phyloP scores from a whole-genome alignment of 441 rosid genomes.

The Pelargonium australe region DNA sequence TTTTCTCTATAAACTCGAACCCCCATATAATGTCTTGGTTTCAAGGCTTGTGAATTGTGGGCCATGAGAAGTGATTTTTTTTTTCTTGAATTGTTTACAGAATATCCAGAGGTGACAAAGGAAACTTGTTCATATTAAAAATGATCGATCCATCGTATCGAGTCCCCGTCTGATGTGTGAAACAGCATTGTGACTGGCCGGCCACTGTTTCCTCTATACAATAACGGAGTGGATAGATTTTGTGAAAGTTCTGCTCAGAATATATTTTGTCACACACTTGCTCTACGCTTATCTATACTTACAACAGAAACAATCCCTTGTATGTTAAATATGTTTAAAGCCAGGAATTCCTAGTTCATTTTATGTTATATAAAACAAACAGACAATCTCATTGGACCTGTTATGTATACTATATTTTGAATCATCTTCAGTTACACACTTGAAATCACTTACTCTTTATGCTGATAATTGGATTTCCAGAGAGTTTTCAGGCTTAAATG shows the following conservation, averaged over 20 bases:
- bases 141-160: conserved; percentile 83
- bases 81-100: conserved; percentile 29
- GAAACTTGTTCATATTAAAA: conserved; percentile 69
- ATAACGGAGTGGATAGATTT: background rate
- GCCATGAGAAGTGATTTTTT: background rate
- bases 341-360: background rate
- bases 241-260: conserved; percentile 1
- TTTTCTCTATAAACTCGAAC: background rate
- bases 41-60: background rate
- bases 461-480: too few species aligned
- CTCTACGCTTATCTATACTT: background rate
- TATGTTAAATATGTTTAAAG: background rate
- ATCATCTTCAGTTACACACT: too few species aligned
- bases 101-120: conserved; percentile 83
- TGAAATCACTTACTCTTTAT: too few species aligned
- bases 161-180: conserved; percentile 29
- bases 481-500: too few species aligned
- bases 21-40: background rate
- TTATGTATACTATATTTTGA: too few species aligned
- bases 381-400: too few species aligned
- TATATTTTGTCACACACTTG: background rate
- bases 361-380: background rate
- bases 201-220: background rate
- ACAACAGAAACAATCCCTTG: background rate
- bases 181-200: background rate